Evolutionary conservation across 805 yeast genomes (phyloP), one percentile per base, ranked within the genome.

Genomic region (Pichia ethanolica): DNA sequence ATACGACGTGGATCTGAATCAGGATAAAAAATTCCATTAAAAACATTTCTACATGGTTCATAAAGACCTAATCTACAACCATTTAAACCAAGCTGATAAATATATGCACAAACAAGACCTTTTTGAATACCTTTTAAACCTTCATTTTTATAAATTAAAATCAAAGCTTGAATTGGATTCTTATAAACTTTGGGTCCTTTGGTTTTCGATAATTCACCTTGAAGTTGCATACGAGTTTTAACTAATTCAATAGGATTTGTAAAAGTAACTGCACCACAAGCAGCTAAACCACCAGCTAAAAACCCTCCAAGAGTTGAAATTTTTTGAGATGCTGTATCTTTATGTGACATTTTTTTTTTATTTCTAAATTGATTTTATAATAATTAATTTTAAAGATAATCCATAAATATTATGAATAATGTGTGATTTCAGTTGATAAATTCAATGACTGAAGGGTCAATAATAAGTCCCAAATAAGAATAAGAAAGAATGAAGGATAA

Each of bases 261-360:
- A 63, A 91, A 83, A 0, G 97, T 91, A 42, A 93, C 99, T 0
- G 99, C 98, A 48, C 95, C 93, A 71, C 98, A 90, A 3, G 98
- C 97, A 3, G 99, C 99, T 13, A 86, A 51, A 8, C 93, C 96
- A 49, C 97, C 97, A 5, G 97, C 96, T 5, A 82, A 60, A 59
- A 90, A 89, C 2, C 96, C 95, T 25, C 95, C 95, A 11, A 73
- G 56, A 4, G 87, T 80, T 38, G 83, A 74, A 25, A 84, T 75
- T 55, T 76, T 71, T 56, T 79, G 82, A n/a, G 82, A 74, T 1
- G 80, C 81, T 20, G 42, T 42, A 42, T 43, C 30, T 20, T 28
- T 30, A 4, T 28, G 27, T 3, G 45, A 13, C 45, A 43, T 43
- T 11, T 5, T 41, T 12, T 27, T 20, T n/a, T 14, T 9, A 42